Base-by-base conservation (phyloP, 805 yeast genomes). In the Sugiyamaella chiloensis region DNA sequence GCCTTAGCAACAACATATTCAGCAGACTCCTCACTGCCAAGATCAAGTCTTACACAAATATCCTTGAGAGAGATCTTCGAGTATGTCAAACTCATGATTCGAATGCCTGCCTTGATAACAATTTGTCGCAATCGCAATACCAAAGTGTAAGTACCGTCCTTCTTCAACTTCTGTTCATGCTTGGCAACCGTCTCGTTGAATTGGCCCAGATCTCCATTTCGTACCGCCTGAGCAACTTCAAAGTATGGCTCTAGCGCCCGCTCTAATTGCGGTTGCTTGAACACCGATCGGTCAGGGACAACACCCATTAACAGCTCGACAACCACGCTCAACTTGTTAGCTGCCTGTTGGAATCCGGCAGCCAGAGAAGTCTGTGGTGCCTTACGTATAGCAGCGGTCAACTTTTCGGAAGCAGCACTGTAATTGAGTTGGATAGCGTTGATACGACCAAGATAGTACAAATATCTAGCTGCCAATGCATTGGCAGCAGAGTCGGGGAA, bases 1-100 rank as follows among this genome's bases (percentile, higher is more conserved):
- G 97, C 93, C 72, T 93, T 91, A 31, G 96, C 87, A 19, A 93
- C 96, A 66, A 93, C 89, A 66, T 91, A 93, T 71, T 93, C 99
- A 1, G 96, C 96, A 59, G 91, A 83, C 62, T 93, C 90, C 71
- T 93, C 99, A 42, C 90, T 83, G 60, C 91, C 99, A 53, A 93
- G 76, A 58, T 86, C 89, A 63, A 93, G 78, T 63, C 91, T 87
- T 60, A 93, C 78, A 67, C 99, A 93, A 48, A 93, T 89, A 63
- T 93, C 99, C 66, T 85, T 86, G 60, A 93, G 76, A 2, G 97
- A 87, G 52, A 93, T 93, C 64, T 80, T 83, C 51, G 93, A 85
- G 71, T 93, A 93, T 5, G 96, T 83, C 60, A 93, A 72, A 9
- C 96, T 87, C 61, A 93, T 87, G 60, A 87, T 85, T 66, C 98